Evolutionary conservation across 1,284 basidiomycete genomes (phyloP), one percentile per base, ranked within the genome.

Genomic region (Marasmius tenuissimus): DNA sequence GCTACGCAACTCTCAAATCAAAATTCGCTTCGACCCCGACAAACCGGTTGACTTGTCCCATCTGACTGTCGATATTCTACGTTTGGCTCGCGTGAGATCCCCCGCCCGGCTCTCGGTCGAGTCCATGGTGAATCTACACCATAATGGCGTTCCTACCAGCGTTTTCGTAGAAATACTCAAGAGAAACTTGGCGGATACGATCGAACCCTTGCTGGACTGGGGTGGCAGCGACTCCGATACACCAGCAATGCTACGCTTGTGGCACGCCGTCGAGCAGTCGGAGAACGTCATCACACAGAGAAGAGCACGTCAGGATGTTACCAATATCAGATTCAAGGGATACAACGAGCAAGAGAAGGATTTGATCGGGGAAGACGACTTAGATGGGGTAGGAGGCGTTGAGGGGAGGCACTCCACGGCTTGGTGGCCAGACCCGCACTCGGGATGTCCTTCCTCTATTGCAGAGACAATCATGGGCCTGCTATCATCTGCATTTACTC

Each of bases 91-190:
- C 0, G 67, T 80, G 62, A 69, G 68, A 6, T 70, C 66, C 1
- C 75, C 77, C 4, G 70, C 75, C 0, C 69, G 72, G 3, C 69
- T 81, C 6, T 80, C 80, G 5, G 68, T 71, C 5, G 80, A 83
- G 63, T 75, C 76, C 18, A 77, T 82, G 56, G 74, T 77, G 54
- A 80, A 80, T 64, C 71, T 82, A n/a, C 73, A 76, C 9, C 75
- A 81, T 65, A 82, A 82, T 64, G 78, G 78, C 1, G 80, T 82
- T 1, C 69, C 73, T 0, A 54, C 61, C 10, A 16, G 59, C 0
- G 64, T 72, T 7, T 75, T 82, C 58, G 38, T 60, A 4, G 47
- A 66, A 0, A 67, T 81, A 11, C 68, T 79, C 53, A 56, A 66
- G 1, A 42, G 38, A 1, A 60, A 62, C 10, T 47, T 78, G 22